Evolutionary conservation across 2,329 filamentous ascomycete species (phyloP), one percentile per base, ranked within the genome.

Genomic region (Magnaporthiopsis incrustans): DNA sequence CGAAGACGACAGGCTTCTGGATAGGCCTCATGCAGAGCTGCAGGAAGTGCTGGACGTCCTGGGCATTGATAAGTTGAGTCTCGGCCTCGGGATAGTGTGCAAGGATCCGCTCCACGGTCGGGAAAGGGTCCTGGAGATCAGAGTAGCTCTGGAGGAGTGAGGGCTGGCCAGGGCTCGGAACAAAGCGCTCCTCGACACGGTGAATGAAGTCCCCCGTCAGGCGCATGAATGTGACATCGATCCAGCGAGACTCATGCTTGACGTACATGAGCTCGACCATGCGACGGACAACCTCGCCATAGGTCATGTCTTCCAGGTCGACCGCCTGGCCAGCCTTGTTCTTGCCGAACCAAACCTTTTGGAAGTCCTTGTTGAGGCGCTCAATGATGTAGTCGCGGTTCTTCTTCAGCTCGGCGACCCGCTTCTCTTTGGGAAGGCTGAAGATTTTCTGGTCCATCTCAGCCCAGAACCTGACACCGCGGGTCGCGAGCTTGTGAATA

Each of bases 391-490:
- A 89, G 61, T 91, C 88, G 63, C 91, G 89, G 73, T 90, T 89
- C 80, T 95, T 96, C 81, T 92, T 91, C 57, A 97, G 83, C 78
- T 95, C 92, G 2, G 89, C 84, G 27, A 97, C 82, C 57, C 92
- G 89, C 82, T 97, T 97, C 73, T 94, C 92, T 81, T 96, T 97
- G 77, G 97, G 93, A 61, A 99, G 81, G 73, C 87, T 90, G 82
- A 99, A 99, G 72, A 99, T 98, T 79, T 96, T 97, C 77, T 96
- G 86, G 73, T 99, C 95, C 92, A 99, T 97, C 79, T 99, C 96
- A 61, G 92, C 89, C 95, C 95, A 99, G 82, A 99, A 97, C 64
- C 86, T 82, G 60, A 99, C 93, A 84, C 95, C 95, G 65, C 96
- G 90, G 61, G 95, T 99, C 22, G 95, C 96, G 66, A 99, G 86